Percentiles rank a stretch among this genome's conserved stretches.
Conservation (phyloP, 441 rosid species). For the Eugenia klotzschiana region DNA sequence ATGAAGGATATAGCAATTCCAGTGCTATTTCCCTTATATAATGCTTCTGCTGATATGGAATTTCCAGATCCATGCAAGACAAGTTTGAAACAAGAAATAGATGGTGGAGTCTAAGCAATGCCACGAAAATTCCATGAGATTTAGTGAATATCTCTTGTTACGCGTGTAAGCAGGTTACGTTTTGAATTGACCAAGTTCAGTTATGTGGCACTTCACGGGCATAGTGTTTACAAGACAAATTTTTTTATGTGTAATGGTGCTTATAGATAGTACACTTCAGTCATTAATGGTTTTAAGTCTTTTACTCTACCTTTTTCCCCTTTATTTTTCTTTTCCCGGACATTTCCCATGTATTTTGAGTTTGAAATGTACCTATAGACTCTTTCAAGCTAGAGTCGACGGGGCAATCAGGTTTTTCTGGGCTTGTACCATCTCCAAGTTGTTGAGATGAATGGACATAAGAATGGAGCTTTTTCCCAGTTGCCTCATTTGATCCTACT, state of each 20-base stretch:
- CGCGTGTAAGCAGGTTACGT: background rate
- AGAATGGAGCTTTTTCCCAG: background rate
- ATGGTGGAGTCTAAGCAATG: background rate
- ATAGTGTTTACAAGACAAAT: background rate
- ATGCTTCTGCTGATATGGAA: background rate
- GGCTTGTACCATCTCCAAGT: background rate
- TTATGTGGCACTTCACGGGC: background rate
- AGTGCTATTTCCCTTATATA: background rate
- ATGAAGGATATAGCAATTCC: background rate
- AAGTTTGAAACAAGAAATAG: background rate
- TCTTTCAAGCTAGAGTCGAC: background rate
- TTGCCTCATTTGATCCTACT: background rate
- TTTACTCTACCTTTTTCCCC: background rate
- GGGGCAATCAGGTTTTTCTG: background rate
- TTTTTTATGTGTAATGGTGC: background rate
- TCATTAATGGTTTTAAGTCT: background rate
- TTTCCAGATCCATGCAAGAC: background rate
- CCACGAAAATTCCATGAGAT: background rate
- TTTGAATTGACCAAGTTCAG: background rate
- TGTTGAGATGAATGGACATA: background rate
- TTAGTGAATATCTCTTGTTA: background rate
- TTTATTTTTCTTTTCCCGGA: background rate
- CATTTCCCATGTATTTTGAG: background rate
- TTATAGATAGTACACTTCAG: background rate
- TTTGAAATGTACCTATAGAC: background rate